Base-by-base conservation (phyloP, 2,329 filamentous ascomycete genomes). In the Colletotrichum australisinense region DNA sequence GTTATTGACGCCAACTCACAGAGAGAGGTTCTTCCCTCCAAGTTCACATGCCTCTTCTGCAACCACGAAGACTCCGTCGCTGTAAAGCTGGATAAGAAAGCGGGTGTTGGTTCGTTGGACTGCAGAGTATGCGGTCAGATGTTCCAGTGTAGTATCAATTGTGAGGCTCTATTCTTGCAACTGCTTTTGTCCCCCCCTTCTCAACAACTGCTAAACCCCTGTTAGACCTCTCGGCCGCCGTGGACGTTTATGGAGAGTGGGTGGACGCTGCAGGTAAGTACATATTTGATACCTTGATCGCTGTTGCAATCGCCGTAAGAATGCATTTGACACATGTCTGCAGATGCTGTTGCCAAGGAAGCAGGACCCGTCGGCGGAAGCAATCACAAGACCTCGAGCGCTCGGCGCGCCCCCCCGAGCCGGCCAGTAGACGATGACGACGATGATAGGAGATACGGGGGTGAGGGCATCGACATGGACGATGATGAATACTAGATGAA, bases 181-280 rank as follows among this genome's bases (percentile, higher is more conserved):
- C n/a, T 60, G 32, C n/a, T 24, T 52, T 22, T 57, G 70, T 67
- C 16, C 73, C 67, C 72, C 46, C 38, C 38, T 42, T 42, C 38
- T 5, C 14, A 19, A 26, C 24, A 73, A 73, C 53, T 57, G 53
- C 72, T 74, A 67, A 72, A 76, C 79, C 56, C 59, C 32, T 58
- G 53, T 30, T 62, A 97, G 95, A 97, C 82, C 91, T 98, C 30
- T 97, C 94, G 30, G 94, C 94, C 16, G 91, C 95, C 0, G 95
- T 99, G 59, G 97, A 99, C 81, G 96, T 99, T 8, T 99, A 99
- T 81, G 94, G 94, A 42, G 97, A 98, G 83, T 99, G 97, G 97
- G 94, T 99, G 75, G 97, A 99, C 84, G 97, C 97, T 76, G 86
- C 90, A 75, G 88, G 90, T 91, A 84, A 53, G 62, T 26, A 16